A percentile compares a stretch with the other conserved stretches of the same genome.
phyloP scores from a whole-genome alignment of 306 rosid genomes.

The Quercus ilex region DNA sequence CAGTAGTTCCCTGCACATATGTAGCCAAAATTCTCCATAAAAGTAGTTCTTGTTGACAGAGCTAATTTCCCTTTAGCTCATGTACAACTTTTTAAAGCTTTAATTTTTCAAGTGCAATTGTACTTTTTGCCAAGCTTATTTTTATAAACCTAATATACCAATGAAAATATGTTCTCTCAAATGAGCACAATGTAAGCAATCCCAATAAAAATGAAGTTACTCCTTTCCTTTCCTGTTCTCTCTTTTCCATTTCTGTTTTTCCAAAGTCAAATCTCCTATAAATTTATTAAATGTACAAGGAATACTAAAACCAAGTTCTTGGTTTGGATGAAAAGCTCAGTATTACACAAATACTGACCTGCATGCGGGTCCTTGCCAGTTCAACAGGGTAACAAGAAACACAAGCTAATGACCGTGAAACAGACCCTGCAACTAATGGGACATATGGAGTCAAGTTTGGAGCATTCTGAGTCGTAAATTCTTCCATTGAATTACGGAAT shows the following conservation, averaged over 20 bases:
- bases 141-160: no score
- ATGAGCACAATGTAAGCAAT: not conserved
- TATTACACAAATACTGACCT: constrained; percentile 37
- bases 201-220: not conserved
- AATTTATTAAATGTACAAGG: not conserved
- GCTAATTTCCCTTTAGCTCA: no score
- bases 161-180: not conserved
- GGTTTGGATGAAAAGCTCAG: not conserved
- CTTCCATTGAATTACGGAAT: constrained; percentile 77
- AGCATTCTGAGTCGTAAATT: constrained; percentile 51
- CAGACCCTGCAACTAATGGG: constrained; percentile 90
- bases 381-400: constrained; percentile 86
- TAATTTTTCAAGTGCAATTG: no score
- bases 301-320: not conserved
- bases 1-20: not conserved
- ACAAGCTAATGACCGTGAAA: constrained; percentile 90
- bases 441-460: constrained; percentile 77
- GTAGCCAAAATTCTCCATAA: no score
- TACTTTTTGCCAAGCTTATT: no score
- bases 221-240: not conserved
- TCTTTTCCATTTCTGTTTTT: not conserved
- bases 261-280: no score
- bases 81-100: no score
- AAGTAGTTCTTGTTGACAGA: no score
- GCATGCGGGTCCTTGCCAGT: constrained; percentile 98